These are phyloP conservation scores for Sarocladium oryzae DNA, from an alignment of 2,329 filamentous ascomycete genomes.

Conservation along the genomic window DNA sequence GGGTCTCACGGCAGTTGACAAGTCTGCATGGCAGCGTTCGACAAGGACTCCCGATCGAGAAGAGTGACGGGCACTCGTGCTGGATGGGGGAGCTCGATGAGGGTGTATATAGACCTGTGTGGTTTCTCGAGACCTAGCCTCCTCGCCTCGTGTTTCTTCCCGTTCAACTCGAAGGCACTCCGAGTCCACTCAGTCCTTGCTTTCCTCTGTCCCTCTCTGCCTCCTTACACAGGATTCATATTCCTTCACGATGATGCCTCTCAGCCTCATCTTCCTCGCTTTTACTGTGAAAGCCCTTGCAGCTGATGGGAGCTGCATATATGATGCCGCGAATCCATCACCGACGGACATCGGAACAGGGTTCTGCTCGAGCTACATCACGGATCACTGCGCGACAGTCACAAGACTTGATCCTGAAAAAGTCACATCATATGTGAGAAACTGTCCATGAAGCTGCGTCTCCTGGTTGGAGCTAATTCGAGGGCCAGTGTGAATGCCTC, in stretches of 20 bases:
- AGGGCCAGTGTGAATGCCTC: conserved; percentile 22
- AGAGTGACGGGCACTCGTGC: background rate
- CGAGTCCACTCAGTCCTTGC: background rate
- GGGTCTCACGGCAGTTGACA: background rate
- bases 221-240: background rate
- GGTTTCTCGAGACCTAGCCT: background rate
- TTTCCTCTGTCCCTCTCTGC: no score
- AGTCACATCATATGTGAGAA: conserved; percentile 10
- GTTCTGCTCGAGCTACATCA: conserved; percentile 9
- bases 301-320: background rate
- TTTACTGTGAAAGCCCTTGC: background rate
- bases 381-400: conserved; percentile 5
- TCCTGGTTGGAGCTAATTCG: background rate
- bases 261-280: background rate
- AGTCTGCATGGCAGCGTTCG: background rate
- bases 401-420: conserved; percentile 7
- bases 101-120: background rate
- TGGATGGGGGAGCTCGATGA: no score
- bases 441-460: background rate
- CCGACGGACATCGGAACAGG: background rate
- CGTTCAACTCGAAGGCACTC: background rate
- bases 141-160: background rate
- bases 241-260: background rate
- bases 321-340: conserved; percentile 8
- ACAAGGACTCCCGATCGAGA: background rate